Base-by-base conservation (phyloP, 2,329 filamentous ascomycete species). In the Xylogone sp. region DNA sequence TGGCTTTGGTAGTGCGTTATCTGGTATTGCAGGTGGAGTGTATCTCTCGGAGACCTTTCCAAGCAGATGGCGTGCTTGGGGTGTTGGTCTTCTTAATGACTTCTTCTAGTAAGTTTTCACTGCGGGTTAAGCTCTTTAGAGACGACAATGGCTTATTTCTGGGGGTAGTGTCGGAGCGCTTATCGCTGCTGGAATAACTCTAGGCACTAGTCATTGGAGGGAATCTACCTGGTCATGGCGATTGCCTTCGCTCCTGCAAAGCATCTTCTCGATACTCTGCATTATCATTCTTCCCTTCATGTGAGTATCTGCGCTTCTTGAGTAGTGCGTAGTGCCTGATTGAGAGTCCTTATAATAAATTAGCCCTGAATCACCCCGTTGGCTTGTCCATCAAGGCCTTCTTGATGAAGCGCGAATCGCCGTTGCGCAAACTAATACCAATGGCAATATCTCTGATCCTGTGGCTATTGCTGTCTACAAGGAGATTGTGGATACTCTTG, bases 21-120 rank as follows among this genome's bases (percentile, higher is more conserved):
- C 50, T 9, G 53, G 53, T 2, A 69, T 75, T 18, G 72, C 74
- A 1, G 75, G 69, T 1, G 68, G 69, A 0, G 72, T 77, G 0
- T 77, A 76, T 48, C 66, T 81, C 2, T 71, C 72, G 2, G 79
- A 82, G 62, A 74, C 73, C 0, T 75, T 76, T 48, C 68, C 75
- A 0, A 70, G 62, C 53, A 60, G 66, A 9, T 75, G 70, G 66
- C 67, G 75, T n/a, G 71, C 69, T 8, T 74, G 71, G 70, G 71
- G 70, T 2, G 65, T 72, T 1, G 73, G 71, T 0, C 31, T 74
- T 16, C 62, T 73, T 13, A 69, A 69, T 48, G 63, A 69, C 42
- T 71, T 68, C 46, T 72, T 68, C 46, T 59, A 59, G 56, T 59
- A 42, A 57, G 56, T 56, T 45, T 45, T 21, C n/a, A 4, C 18